Evolutionary conservation across 163 green algal species (phyloP).

Genomic region (Coccomyxa subellipsoidea): DNA sequence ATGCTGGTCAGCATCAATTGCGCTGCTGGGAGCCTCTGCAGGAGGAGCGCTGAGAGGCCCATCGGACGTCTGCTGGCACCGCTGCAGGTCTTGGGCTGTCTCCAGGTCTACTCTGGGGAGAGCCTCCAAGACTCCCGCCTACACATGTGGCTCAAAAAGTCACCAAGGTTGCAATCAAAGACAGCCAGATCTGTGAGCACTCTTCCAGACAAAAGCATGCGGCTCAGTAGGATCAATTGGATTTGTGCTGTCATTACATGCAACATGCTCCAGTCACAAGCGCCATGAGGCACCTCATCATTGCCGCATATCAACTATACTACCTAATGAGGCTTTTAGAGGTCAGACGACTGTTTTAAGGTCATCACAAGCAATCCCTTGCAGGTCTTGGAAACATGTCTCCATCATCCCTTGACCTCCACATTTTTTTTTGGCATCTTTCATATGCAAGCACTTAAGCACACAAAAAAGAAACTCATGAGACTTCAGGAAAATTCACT

Average conservation of each 20-base stretch:
- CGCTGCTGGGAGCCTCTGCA: not conserved
- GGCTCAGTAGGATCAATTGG: constrained; percentile 16
- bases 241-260: not conserved
- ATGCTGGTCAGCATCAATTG: not conserved
- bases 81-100: constrained; percentile 22
- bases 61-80: constrained; percentile 8
- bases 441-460: no score
- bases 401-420: not conserved
- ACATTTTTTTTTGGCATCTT: not conserved
- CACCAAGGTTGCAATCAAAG: not conserved
- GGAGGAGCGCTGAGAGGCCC: not conserved
- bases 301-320: not conserved
- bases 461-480: no score
- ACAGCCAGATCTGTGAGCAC: not conserved
- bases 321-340: not conserved
- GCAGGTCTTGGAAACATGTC: not conserved
- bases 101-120: constrained; percentile 27
- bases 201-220: not conserved
- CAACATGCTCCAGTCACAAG: not conserved
- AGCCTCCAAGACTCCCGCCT: constrained; percentile 30
- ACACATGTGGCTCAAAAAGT: not conserved
- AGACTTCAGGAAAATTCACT: no score
- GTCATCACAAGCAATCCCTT: constrained; percentile 6
- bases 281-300: not conserved
- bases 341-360: constrained; percentile 9